Conservation (phyloP, 140 eudicot species). For the Stevia rebaudiana region DNA sequence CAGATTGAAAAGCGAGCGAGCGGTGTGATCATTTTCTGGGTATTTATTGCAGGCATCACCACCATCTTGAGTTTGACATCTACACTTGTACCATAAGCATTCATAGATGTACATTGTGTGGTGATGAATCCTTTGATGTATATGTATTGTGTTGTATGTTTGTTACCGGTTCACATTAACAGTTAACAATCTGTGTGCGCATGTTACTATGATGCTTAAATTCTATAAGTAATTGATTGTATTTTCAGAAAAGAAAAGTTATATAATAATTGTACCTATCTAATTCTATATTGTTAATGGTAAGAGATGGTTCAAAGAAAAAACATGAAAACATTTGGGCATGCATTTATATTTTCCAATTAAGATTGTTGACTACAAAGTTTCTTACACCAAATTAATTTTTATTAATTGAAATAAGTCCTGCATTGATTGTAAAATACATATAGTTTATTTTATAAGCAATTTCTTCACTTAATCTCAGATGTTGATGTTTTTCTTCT, state of each 20-base stretch:
- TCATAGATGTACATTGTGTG: conserved; percentile 21
- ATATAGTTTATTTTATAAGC: too few relatives aligned
- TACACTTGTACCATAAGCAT: conserved; percentile 27
- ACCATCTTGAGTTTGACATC: conserved; percentile 18
- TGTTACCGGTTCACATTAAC: background rate
- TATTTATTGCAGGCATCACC: conserved; percentile 16
- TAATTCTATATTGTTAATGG: too few relatives aligned
- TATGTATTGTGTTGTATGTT: conserved; percentile 9
- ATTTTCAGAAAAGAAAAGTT: background rate
- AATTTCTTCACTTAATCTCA: too few relatives aligned
- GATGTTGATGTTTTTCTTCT: too few relatives aligned
- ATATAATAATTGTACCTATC: too few relatives aligned
- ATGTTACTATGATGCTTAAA: background rate
- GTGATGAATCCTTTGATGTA: conserved; percentile 22
- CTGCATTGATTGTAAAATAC: too few relatives aligned
- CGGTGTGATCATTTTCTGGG: conserved; percentile 11
- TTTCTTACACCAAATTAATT: too few relatives aligned
- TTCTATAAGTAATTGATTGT: background rate
- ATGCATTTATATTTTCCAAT: too few relatives aligned
- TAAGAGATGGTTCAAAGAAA: too few relatives aligned
- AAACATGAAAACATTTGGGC: too few relatives aligned
- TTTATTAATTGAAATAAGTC: too few relatives aligned
- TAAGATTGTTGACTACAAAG: too few relatives aligned
- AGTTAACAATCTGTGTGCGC: conserved; percentile 2
- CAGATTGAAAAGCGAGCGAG: conserved; percentile 9